Base-by-base conservation (phyloP, 768 basidiomycete genomes). In the Rhizopogon vesiculosus region DNA sequence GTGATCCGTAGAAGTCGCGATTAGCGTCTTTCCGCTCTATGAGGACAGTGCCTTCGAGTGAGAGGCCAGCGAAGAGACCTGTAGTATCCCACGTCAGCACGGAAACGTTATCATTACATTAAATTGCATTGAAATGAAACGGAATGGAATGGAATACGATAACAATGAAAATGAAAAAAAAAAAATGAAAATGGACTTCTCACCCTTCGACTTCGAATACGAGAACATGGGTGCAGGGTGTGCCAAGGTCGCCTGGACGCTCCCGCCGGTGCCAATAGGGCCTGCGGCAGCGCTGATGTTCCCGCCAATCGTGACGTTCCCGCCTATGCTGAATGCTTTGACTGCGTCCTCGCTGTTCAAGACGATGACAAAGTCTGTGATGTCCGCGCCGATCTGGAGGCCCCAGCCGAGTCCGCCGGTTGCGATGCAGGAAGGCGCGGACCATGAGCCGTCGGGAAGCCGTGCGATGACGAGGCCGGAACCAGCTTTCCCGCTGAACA, bases 181-280 rank as follows among this genome's bases (percentile, higher is more conserved):
- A 5, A 25, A 25, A 25, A 25, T 25, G 4, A 25, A 25, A 25
- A 19, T 5, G 31, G 25, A 39, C 0, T 18, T 66, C 81, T 56
- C 62, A 92, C 93, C 93, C 74, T 93, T 95, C 12, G 92, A 94
- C 72, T 94, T 91, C 9, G 92, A 94, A 69, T 97, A 96, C 59
- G 91, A 93, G 73, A 97, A 99, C 91, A 98, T 95, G 5, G 94
- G 94, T 18, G 95, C 86, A 0, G 96, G 96, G 71, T 95, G 92
- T 5, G 93, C 92, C 42, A 96, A 76, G 3, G 84, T 85, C 1
- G 93, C 85, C 62, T 93, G 87, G 0, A 97, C 84, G 56, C 90
- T 89, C 3, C 91, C 96, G 5, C 95, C 95, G 0, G 96, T 97
- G 1, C 95, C 96, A 56, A 98, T 89, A 0, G 95, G 95, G 1